A percentile compares a stretch with the other conserved stretches of the same genome.
phyloP scores from a whole-genome alignment of 345 rosid genomes.

The Cardamine occulta region DNA sequence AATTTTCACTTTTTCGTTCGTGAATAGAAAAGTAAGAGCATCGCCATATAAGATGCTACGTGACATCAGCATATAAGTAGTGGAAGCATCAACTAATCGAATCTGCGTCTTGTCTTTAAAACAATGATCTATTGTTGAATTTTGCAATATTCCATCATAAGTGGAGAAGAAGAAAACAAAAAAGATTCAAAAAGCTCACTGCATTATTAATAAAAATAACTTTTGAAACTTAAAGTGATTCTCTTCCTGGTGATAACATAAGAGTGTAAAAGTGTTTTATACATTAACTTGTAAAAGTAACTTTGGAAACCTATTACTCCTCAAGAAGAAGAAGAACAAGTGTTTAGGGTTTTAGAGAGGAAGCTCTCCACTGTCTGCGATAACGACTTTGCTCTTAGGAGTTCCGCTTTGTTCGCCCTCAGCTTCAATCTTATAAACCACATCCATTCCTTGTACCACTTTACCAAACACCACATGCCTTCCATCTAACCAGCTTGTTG shows the following conservation, averaged over 20 bases:
- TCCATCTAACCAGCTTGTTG: conserved; percentile 97
- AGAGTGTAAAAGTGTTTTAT: not conserved
- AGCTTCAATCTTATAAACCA: conserved; percentile 88
- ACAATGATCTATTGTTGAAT: not conserved
- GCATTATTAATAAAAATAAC: conserved; percentile 36
- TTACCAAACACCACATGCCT: conserved; percentile 94
- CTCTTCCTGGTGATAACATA: not conserved
- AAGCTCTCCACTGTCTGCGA: conserved; percentile 91
- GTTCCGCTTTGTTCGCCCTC: conserved; percentile 85
- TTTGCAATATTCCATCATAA: conserved; percentile 42
- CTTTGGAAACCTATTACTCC: not conserved
- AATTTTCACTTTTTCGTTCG: not conserved
- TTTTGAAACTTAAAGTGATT: conserved; percentile 3
- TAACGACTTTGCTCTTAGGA: conserved; percentile 84
- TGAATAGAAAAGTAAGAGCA: not conserved
- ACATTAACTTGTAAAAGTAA: not conserved
- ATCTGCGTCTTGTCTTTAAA: not conserved
- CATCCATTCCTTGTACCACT: conserved; percentile 98
- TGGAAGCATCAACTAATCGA: conserved; percentile 2
- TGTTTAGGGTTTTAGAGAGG: conserved; percentile 53
- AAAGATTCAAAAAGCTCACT: conserved; percentile 35
- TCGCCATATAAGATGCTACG: not conserved
- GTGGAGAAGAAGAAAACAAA: not conserved
- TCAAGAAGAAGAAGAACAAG: conserved; percentile 37
- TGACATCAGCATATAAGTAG: not conserved